Conservation (phyloP, 768 basidiomycete species). For the Flagelloscypha sp. region DNA sequence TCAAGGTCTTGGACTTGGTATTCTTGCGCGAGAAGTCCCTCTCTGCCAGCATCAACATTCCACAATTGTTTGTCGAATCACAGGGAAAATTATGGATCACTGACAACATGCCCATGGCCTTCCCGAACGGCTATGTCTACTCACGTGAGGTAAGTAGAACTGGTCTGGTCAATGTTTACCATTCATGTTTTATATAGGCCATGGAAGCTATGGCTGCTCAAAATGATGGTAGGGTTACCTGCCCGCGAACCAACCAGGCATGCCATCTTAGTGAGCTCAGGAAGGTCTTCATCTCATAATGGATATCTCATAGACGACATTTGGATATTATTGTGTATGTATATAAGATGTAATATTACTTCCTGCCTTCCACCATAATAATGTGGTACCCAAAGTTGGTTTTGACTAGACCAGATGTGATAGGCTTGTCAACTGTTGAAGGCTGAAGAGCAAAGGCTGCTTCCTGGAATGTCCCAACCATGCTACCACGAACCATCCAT, state of each 20-base stretch:
- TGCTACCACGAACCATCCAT: slow-evolving; percentile 81
- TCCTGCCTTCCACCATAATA: slow-evolving; percentile 85
- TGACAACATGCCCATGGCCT: slow-evolving; percentile 89
- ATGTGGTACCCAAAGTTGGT: slow-evolving; percentile 83
- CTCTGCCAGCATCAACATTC: slow-evolving; percentile 92
- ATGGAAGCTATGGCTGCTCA: slow-evolving; percentile 81
- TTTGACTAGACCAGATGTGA: slow-evolving; percentile 65
- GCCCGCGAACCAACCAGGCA: slow-evolving; percentile 62
- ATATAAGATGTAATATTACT: slow-evolving; percentile 22
- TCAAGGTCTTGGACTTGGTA: slow-evolving; percentile 48
- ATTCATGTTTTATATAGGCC: slow-evolving; percentile 40
- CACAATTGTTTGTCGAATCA: slow-evolving; percentile 87
- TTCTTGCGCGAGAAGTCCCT: slow-evolving; percentile 80
- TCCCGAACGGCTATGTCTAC: slow-evolving; percentile 88
- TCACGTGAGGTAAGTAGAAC: slow-evolving; percentile 67
- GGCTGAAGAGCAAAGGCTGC: slow-evolving; percentile 78
- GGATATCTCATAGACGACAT: neutral
- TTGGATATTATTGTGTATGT: slow-evolving; percentile 5
- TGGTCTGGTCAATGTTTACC: neutral
- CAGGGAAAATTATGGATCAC: slow-evolving; percentile 91
- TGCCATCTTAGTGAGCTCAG: slow-evolving; percentile 60
- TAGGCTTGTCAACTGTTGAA: slow-evolving; percentile 74
- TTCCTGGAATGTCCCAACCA: slow-evolving; percentile 83
- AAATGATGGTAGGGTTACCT: slow-evolving; percentile 73
- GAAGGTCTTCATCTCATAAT: slow-evolving; percentile 87